phyloP scores from a whole-genome alignment of 1,284 basidiomycete genomes.

The Rhodotorula sp. region DNA sequence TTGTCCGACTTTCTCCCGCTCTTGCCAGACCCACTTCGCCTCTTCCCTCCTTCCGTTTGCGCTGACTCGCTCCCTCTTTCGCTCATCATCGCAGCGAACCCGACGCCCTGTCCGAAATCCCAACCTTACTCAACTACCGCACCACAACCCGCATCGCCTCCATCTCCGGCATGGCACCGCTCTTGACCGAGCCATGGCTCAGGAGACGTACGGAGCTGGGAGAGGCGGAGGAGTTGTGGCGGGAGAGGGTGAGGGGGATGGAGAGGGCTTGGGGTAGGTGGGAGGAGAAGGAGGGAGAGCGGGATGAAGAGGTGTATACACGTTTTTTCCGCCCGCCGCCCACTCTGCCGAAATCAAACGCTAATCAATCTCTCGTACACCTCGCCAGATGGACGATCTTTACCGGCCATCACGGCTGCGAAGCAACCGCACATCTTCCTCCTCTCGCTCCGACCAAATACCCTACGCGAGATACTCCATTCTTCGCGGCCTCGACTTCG shows the following conservation, averaged over 20 bases:
- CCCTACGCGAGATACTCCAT: conserved; percentile 33
- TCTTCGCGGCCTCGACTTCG: conserved; percentile 31
- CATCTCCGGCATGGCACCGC: conserved; percentile 60
- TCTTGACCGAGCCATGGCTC: conserved; percentile 36
- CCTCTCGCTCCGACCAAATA: background rate
- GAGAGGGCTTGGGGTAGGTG: conserved; percentile 6
- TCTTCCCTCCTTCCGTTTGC: too few species aligned
- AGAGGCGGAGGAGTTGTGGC: background rate
- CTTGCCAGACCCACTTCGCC: too few species aligned
- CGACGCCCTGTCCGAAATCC: conserved; percentile 44
- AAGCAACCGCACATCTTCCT: background rate
- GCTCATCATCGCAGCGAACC: conserved; percentile 15
- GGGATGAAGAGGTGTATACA: background rate
- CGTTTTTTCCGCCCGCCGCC: too few species aligned
- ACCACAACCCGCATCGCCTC: conserved; percentile 60
- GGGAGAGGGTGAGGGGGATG: background rate
- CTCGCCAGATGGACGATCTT: too few species aligned
- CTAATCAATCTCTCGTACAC: too few species aligned
- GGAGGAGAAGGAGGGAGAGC: background rate
- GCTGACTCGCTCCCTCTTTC: background rate
- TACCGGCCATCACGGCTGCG: too few species aligned
- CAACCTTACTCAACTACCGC: conserved; percentile 58
- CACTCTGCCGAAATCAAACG: too few species aligned
- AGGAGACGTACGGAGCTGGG: background rate
- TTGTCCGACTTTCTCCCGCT: too few species aligned